Percentiles rank a stretch among this genome's conserved stretches.
Evolutionary conservation across 352 stramenopile genomes (phyloP).

Genomic region (Phytophthora agathidicida): DNA sequence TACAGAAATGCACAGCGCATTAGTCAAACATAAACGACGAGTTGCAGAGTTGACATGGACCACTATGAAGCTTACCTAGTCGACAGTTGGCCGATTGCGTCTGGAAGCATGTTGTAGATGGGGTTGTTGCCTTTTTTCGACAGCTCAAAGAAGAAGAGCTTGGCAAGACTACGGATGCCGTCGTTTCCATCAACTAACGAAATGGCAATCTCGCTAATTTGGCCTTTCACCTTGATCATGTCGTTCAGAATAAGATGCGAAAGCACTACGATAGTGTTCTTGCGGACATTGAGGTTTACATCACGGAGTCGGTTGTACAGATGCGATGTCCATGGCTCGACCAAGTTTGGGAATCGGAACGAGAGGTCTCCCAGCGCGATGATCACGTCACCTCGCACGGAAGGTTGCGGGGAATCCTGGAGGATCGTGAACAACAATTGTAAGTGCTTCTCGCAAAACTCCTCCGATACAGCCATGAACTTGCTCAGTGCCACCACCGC

Average conservation of each 20-base stretch:
- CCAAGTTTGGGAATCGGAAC: constrained; percentile 97
- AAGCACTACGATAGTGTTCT: constrained; percentile 97
- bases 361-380: constrained; percentile 97
- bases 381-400: constrained; percentile 95
- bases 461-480: constrained; percentile 97
- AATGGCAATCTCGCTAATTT: constrained; percentile 95
- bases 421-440: constrained; percentile 95
- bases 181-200: constrained; percentile 94
- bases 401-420: constrained; percentile 64
- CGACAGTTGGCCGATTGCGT: constrained; percentile 95
- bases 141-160: constrained; percentile 97
- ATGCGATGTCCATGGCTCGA: constrained; percentile 98
- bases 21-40: neutral
- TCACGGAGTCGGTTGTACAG: constrained; percentile 96
- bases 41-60: neutral
- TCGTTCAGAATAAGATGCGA: constrained; percentile 99
- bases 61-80: constrained; percentile 47
- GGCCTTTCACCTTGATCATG: constrained; percentile 99
- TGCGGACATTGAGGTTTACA: constrained; percentile 89
- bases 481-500: constrained; percentile 97
- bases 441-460: constrained; percentile 96
- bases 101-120: constrained; percentile 99
- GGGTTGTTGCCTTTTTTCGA: constrained; percentile 97
- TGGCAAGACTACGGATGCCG: constrained; percentile 93
- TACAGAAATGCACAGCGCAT: constrained; percentile 27